phyloP scores from a whole-genome alignment of 306 rosid species.

The Arachis hypogaea region DNA sequence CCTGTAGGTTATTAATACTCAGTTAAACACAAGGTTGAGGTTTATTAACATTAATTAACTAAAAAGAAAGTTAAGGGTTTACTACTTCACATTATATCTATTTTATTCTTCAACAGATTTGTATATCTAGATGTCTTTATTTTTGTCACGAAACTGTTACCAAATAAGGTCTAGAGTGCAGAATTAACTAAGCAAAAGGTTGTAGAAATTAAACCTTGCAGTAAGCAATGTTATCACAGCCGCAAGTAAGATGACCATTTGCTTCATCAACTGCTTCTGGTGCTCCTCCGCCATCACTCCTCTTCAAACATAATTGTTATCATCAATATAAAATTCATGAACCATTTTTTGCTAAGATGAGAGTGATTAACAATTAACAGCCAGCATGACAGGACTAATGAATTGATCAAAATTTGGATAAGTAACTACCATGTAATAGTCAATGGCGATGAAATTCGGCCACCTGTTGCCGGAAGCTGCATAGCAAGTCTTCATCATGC shows the following conservation, averaged over 20 bases:
- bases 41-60: neutral
- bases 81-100: neutral
- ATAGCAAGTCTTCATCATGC: constrained; percentile 65
- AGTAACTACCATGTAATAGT: constrained; percentile 69
- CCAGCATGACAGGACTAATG: constrained; percentile 1
- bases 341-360: neutral
- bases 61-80: neutral
- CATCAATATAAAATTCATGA: constrained; percentile 12
- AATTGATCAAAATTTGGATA: neutral
- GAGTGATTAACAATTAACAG: neutral
- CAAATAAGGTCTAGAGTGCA: neutral
- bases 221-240: constrained; percentile 83
- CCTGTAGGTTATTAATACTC: constrained; percentile 45
- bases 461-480: constrained; percentile 74
- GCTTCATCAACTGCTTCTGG: constrained; percentile 90
- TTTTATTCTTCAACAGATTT: too few species aligned
- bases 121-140: too few species aligned
- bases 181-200: constrained; percentile 5
- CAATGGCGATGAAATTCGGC: constrained; percentile 95
- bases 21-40: constrained; percentile 9
- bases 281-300: constrained; percentile 94
- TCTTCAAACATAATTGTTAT: constrained; percentile 54
- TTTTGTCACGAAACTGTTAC: too few species aligned
- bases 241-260: constrained; percentile 91
- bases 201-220: constrained; percentile 76